phyloP scores from a whole-genome alignment of 1,284 basidiomycete genomes.

The Ustilago esculenta region DNA sequence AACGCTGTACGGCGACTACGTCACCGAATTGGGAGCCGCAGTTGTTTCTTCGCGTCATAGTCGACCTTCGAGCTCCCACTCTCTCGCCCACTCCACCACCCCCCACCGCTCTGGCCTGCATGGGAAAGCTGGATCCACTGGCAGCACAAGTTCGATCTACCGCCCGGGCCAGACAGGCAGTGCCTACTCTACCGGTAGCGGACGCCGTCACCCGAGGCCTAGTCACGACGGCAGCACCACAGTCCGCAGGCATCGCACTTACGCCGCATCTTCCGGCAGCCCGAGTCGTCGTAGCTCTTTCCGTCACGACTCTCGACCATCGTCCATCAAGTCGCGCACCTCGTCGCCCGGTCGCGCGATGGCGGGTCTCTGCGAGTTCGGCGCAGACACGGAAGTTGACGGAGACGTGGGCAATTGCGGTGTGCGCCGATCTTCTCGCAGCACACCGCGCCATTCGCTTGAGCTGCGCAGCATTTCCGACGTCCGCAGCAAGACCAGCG shows the following conservation, averaged over 20 bases:
- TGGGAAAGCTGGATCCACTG: slow-evolving; percentile 49
- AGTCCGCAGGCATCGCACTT: slow-evolving; percentile 52
- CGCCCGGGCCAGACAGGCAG: slow-evolving; percentile 30
- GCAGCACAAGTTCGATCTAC: slow-evolving; percentile 46
- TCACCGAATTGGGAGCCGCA: slow-evolving; percentile 19
- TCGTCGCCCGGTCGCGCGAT: slow-evolving; percentile 39
- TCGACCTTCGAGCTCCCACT: slow-evolving; percentile 55
- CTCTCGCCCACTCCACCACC: slow-evolving; percentile 28
- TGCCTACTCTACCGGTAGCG: slow-evolving; percentile 48
- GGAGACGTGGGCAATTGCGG: slow-evolving; percentile 8
- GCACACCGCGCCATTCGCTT: slow-evolving; percentile 43
- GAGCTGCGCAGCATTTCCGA: slow-evolving; percentile 27
- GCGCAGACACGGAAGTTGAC: slow-evolving; percentile 11
- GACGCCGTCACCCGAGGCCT: slow-evolving; percentile 33
- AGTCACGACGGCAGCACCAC: slow-evolving; percentile 53
- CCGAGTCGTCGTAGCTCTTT: slow-evolving; percentile 42
- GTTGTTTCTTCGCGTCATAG: slow-evolving; percentile 31
- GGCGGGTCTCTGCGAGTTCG: slow-evolving; percentile 23
- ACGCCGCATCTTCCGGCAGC: slow-evolving; percentile 41
- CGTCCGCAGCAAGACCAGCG: slow-evolving; percentile 9
- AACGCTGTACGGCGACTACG: slow-evolving; percentile 44
- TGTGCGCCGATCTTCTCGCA: slow-evolving; percentile 20
- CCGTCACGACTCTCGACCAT: slow-evolving; percentile 37
- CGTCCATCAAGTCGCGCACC: slow-evolving; percentile 40
- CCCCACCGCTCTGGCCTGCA: slow-evolving; percentile 40